Percentiles rank a stretch among this genome's conserved stretches.
These are phyloP conservation scores for Rhynchospora tenuis DNA, from an alignment of 176 grass and related monocot species.

Conservation along the genomic window DNA sequence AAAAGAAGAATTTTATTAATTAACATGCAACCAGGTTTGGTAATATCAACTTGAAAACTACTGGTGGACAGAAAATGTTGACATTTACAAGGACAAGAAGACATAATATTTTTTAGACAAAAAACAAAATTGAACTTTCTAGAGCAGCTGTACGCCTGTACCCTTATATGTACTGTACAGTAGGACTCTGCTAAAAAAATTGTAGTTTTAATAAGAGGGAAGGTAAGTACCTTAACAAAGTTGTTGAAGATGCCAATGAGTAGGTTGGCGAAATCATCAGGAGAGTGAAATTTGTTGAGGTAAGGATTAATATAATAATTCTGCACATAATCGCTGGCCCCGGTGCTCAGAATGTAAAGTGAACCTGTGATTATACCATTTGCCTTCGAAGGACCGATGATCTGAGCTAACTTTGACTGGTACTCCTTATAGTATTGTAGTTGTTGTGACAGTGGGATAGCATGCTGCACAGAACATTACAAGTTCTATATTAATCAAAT, in stretches of 20 bases:
- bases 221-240: slow-evolving; percentile 38
- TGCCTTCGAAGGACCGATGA: slow-evolving; percentile 46
- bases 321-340: slow-evolving; percentile 71
- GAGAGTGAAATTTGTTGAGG: slow-evolving; percentile 63
- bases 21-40: not conserved
- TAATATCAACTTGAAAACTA: not conserved
- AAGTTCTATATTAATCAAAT: slow-evolving; percentile 6
- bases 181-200: no score
- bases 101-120: not conserved
- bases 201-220: not conserved
- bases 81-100: not conserved
- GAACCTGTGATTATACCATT: slow-evolving; percentile 42
- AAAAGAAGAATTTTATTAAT: not conserved
- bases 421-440: slow-evolving; percentile 69
- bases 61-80: not conserved
- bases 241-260: slow-evolving; percentile 56
- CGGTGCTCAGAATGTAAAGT: slow-evolving; percentile 73
- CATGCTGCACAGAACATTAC: slow-evolving; percentile 42
- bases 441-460: slow-evolving; percentile 80
- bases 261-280: slow-evolving; percentile 56
- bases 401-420: slow-evolving; percentile 52
- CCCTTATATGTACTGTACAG: not conserved
- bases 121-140: not conserved
- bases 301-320: slow-evolving; percentile 96
- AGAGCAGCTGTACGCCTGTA: not conserved